Evolutionary conservation across 1,284 basidiomycete genomes (phyloP).

Genomic region (Porodaedalea pini): DNA sequence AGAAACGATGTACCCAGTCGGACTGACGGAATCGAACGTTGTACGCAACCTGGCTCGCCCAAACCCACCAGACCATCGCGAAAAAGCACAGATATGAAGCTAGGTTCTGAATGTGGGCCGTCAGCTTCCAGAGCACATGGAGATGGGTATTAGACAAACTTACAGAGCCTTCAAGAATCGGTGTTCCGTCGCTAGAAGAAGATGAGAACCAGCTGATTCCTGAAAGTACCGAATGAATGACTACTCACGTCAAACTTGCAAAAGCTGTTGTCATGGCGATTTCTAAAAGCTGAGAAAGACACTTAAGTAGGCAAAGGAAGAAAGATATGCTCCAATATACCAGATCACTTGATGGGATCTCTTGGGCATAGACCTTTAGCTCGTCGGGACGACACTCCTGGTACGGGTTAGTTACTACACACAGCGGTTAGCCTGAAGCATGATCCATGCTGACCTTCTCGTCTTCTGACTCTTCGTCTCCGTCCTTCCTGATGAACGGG

Average conservation of each 20-base stretch:
- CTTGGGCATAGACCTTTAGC: conserved; percentile 14
- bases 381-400: conserved; percentile 13
- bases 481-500: conserved; percentile 9
- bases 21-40: conserved; percentile 21
- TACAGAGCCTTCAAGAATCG: conserved; percentile 18
- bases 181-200: conserved; percentile 18
- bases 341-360: conserved; percentile 19
- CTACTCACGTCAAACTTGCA: conserved; percentile 19
- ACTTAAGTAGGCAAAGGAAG: background rate
- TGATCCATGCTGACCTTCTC: background rate
- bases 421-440: background rate
- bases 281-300: conserved; percentile 17
- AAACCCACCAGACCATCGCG: conserved; percentile 25
- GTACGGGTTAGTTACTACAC: background rate
- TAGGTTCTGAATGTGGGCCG: conserved; percentile 6
- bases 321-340: conserved; percentile 1
- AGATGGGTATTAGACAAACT: background rate
- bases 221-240: background rate
- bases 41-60: conserved; percentile 23
- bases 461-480: background rate
- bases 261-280: conserved; percentile 22
- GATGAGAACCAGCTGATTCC: background rate
- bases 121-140: background rate
- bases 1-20: conserved; percentile 22
- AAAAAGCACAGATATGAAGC: conserved; percentile 21